Evolutionary conservation across 495 filamentous ascomycete genomes (phyloP).

Genomic region (Bathelium albidoporum): DNA sequence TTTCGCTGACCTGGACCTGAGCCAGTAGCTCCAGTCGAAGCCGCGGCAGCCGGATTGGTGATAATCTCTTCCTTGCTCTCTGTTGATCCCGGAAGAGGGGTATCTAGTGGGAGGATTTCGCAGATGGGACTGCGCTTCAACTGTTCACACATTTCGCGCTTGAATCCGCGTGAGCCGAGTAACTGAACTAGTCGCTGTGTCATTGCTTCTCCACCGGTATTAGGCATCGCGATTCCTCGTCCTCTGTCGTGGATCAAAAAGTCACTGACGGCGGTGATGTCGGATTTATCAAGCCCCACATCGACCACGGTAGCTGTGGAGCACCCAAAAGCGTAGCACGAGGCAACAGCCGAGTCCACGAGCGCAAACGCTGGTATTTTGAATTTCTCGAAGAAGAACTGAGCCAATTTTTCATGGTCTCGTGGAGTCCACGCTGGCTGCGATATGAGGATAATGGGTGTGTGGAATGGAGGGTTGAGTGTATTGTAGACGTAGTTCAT

Average conservation of each 20-base stretch:
- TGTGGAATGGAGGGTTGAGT: slow-evolving; percentile 84
- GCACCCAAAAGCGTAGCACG: slow-evolving; percentile 72
- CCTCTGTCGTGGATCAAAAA: slow-evolving; percentile 55
- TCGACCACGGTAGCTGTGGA: slow-evolving; percentile 73
- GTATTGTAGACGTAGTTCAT: slow-evolving; percentile 77
- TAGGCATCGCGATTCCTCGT: slow-evolving; percentile 51
- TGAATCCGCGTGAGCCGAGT: slow-evolving; percentile 53
- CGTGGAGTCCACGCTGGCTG: slow-evolving; percentile 77
- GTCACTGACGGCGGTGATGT: slow-evolving; percentile 79
- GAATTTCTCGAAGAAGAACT: slow-evolving; percentile 94
- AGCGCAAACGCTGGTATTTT: slow-evolving; percentile 82
- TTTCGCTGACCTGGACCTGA: slow-evolving; percentile 31
- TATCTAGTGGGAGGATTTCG: slow-evolving; percentile 68
- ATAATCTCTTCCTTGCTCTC: slow-evolving; percentile 39
- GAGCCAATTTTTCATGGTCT: slow-evolving; percentile 71
- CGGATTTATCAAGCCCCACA: slow-evolving; percentile 80
- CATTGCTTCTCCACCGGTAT: slow-evolving; percentile 79
- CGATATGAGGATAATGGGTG: slow-evolving; percentile 77
- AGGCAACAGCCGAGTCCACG: slow-evolving; percentile 74
- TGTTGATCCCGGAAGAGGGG: slow-evolving; percentile 42
- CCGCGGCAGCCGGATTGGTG: slow-evolving; percentile 50
- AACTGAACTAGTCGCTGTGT: slow-evolving; percentile 63
- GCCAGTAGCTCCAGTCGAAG: slow-evolving; percentile 41
- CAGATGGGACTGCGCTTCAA: slow-evolving; percentile 81
- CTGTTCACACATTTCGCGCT: slow-evolving; percentile 86